Percentiles rank a stretch among this genome's conserved stretches.
These are phyloP conservation scores for Dalbergia cochinchinensis DNA, from an alignment of 306 rosid species.

Conservation along the genomic window DNA sequence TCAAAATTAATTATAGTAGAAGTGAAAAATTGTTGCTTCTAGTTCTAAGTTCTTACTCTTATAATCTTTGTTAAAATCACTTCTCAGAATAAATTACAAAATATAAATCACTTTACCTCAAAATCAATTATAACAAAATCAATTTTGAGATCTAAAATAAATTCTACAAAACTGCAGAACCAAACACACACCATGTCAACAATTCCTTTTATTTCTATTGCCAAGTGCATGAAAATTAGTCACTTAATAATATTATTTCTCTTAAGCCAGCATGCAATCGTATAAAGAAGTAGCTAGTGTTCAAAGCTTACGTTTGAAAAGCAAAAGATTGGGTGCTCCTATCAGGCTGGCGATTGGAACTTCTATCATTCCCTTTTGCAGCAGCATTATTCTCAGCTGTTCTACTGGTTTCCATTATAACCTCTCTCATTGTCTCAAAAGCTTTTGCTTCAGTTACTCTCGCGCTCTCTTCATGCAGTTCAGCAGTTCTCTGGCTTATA, in stretches of 20 bases:
- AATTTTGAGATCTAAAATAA: too few relatives aligned
- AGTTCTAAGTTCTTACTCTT: too few relatives aligned
- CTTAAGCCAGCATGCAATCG: constrained; percentile 10
- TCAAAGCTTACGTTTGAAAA: constrained; percentile 69
- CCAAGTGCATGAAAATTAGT: too few relatives aligned
- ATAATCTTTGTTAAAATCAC: too few relatives aligned
- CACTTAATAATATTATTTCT: not conserved
- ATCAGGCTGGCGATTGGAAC: constrained; percentile 48
- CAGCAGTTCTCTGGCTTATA: constrained; percentile 39
- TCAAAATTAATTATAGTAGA: too few relatives aligned
- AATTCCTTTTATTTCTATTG: too few relatives aligned
- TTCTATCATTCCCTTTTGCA: constrained; percentile 27
- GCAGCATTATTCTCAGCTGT: constrained; percentile 24
- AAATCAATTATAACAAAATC: too few relatives aligned
- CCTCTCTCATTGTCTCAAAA: constrained; percentile 81
- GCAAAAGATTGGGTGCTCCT: constrained; percentile 70
- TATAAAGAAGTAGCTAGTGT: not conserved
- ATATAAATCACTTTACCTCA: too few relatives aligned
- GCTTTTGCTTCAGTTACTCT: constrained; percentile 66
- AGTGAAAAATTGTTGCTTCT: too few relatives aligned
- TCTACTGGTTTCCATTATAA: constrained; percentile 62
- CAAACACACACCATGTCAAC: too few relatives aligned
- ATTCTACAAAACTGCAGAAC: too few relatives aligned
- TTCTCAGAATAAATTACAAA: too few relatives aligned
- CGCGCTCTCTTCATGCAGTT: constrained; percentile 36